Base-by-base conservation (phyloP, 2,329 filamentous ascomycete genomes). In the Aspergillus transmontanensis region DNA sequence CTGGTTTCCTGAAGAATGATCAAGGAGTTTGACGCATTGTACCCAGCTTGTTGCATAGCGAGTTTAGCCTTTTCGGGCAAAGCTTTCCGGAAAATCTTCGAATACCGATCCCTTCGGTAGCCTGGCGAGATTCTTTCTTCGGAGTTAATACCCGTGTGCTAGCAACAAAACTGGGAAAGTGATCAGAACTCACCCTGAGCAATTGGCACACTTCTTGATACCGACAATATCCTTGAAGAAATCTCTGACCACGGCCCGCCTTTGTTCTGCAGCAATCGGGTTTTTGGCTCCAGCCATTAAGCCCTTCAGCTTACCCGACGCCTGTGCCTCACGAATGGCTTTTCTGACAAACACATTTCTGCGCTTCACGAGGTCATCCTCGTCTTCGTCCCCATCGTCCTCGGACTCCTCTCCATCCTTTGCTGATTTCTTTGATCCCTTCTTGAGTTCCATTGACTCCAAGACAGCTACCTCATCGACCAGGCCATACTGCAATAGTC, bases 21-120 rank as follows among this genome's bases (percentile, higher is more conserved):
- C 70, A 96, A 83, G 4, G 91, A 89, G 73, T 95, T 92, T 58
- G 85, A 84, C 41, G 87, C 83, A 70, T 88, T 89, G 74, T 93
- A 86, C 60, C 87, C 85, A 55, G 79, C 78, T 69, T 91, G 87
- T 3, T 88, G 85, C 90, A 96, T 96, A 65, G 90, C 88, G 48
- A 88, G 85, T 75, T 89, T 88, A 41, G 95, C 89, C 76, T 96
- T 96, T 54, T 85, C 79, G 54, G 85, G 86, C 61, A 97, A 81
- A 2, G 90, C 83, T 74, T 91, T 95, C 75, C 94, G 90, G 78
- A 98, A 99, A 59, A 99, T 93, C 78, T 98, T 99, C 74, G 94
- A 90, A 72, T 89, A 95, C 50, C 90, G 86, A 72, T 99, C 94
- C 76, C 96, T 97, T 70, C 94, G 89, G 78, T 92, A 98, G 2